phyloP scores from a whole-genome alignment of 1,139 yeast species.

The Pichia sp. region DNA sequence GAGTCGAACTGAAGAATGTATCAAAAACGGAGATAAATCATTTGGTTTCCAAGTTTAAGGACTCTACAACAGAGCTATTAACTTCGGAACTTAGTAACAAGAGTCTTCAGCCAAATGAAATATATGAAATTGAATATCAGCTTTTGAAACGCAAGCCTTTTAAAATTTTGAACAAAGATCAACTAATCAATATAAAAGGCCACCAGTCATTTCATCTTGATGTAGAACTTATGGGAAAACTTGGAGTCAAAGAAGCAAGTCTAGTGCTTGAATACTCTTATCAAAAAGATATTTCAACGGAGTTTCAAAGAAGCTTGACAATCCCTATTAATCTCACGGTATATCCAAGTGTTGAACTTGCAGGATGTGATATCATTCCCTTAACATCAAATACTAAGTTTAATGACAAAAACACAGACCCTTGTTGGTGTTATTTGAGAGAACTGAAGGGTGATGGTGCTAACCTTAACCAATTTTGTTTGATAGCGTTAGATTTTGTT shows the following conservation, averaged over 20 bases:
- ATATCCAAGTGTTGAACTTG: slow-evolving; percentile 62
- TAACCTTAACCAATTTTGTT: slow-evolving; percentile 46
- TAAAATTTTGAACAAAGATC: slow-evolving; percentile 27
- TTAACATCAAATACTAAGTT: slow-evolving; percentile 28
- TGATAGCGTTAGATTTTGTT: slow-evolving; percentile 59
- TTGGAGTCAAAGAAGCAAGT: slow-evolving; percentile 63
- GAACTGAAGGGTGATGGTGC: slow-evolving; percentile 23
- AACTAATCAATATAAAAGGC: slow-evolving; percentile 21
- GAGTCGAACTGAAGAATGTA: slow-evolving; percentile 48
- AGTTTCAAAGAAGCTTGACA: slow-evolving; percentile 47
- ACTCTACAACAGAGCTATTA: slow-evolving; percentile 64
- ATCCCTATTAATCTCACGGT: slow-evolving; percentile 66
- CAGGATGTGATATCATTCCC: slow-evolving; percentile 67
- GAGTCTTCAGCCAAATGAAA: slow-evolving; percentile 49
- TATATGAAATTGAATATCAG: slow-evolving; percentile 70
- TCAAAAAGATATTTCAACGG: slow-evolving; percentile 23
- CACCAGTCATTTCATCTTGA: slow-evolving; percentile 32
- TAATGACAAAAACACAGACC: slow-evolving; percentile 23
- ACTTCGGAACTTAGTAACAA: slow-evolving; percentile 37
- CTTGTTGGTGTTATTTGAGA: slow-evolving; percentile 28
- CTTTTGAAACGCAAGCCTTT: slow-evolving; percentile 55
- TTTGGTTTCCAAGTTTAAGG: slow-evolving; percentile 57
- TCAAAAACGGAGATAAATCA: slow-evolving; percentile 51
- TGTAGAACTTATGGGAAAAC: slow-evolving; percentile 61
- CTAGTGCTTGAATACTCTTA: slow-evolving; percentile 65